Evolutionary conservation across 2,329 filamentous ascomycete genomes (phyloP).

Genomic region (Clarireedia sp.): DNA sequence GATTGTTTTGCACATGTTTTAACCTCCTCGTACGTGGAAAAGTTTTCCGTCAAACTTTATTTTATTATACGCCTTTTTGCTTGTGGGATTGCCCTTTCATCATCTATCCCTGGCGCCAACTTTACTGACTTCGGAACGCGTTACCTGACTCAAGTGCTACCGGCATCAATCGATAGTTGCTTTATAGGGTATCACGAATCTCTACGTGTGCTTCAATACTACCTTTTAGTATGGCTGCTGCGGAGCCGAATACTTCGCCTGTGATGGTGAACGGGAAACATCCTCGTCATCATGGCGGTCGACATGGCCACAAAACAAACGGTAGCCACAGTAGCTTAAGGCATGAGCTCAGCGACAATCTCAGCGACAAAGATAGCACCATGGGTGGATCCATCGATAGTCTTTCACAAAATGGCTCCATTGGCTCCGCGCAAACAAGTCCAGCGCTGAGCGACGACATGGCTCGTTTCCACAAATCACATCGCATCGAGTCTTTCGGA

Average conservation of each 20-base stretch:
- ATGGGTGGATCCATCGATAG: neutral
- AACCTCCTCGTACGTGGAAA: too few relatives aligned
- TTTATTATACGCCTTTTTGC: neutral
- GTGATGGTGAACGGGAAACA: neutral
- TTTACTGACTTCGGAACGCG: neutral
- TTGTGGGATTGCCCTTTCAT: neutral
- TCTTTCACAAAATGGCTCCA: neutral
- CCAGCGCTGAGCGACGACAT: neutral
- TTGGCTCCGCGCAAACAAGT: neutral
- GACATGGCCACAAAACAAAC: neutral
- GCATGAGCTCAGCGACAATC: neutral
- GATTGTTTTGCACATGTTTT: neutral
- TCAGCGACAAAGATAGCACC: neutral
- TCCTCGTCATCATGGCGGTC: neutral
- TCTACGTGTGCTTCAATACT: neutral
- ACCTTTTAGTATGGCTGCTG: constrained; percentile 4
- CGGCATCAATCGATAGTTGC: neutral
- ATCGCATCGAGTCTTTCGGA: constrained; percentile 20
- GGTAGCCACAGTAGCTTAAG: neutral
- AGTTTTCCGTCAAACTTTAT: too few relatives aligned
- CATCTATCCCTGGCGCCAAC: neutral
- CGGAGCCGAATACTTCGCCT: neutral
- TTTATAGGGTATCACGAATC: neutral
- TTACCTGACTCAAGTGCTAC: neutral
- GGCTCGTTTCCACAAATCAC: constrained; percentile 9